These are phyloP conservation scores for Aspergillus coremiiformis DNA, from an alignment of 495 filamentous ascomycete genomes.

Conservation along the genomic window DNA sequence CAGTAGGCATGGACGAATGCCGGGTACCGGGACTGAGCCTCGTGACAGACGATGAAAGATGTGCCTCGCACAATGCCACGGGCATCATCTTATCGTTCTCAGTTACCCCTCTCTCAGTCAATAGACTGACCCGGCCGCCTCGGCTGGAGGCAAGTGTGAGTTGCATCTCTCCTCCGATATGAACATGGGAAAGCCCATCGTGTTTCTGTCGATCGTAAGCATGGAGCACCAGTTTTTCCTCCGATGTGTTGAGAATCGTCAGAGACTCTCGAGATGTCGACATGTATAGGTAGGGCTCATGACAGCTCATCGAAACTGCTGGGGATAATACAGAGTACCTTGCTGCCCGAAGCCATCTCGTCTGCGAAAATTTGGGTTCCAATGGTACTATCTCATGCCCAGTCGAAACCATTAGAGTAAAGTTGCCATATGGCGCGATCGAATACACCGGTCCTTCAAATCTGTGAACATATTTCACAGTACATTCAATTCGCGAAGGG, in stretches of 20 bases:
- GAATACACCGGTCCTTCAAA: constrained; percentile 34
- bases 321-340: constrained; percentile 32
- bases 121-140: constrained; percentile 30
- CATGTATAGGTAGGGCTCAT: constrained; percentile 34
- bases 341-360: constrained; percentile 26
- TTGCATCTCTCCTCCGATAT: constrained; percentile 21
- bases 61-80: constrained; percentile 20
- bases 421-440: constrained; percentile 35
- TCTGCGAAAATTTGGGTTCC: constrained; percentile 24
- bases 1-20: constrained; percentile 8
- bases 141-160: constrained; percentile 28
- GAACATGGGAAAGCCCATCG: constrained; percentile 35
- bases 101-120: constrained; percentile 17
- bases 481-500: constrained; percentile 26
- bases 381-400: constrained; percentile 33
- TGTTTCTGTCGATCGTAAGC: constrained; percentile 28
- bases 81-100: constrained; percentile 22
- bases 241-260: constrained; percentile 28
- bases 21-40: constrained; percentile 19
- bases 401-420: constrained; percentile 33
- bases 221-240: constrained; percentile 26
- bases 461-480: constrained; percentile 31
- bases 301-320: constrained; percentile 35
- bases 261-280: constrained; percentile 39
- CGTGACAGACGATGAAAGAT: constrained; percentile 29